Conservation (phyloP, 208 protist genomes). For the Willaertia magna region DNA sequence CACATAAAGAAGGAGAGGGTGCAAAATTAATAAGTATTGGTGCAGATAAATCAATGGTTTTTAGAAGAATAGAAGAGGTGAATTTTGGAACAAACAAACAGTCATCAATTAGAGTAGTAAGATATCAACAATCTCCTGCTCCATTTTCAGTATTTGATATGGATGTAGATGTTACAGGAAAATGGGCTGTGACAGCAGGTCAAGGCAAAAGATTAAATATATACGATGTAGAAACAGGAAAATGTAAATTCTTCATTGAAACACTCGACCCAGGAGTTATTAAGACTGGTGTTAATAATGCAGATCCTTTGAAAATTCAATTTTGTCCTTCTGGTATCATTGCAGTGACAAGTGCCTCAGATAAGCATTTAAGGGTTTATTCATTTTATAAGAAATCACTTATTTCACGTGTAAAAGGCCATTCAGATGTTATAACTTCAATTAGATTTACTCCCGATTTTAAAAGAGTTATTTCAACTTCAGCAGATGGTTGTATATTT, state of each 20-base stretch:
- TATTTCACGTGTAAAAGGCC: conserved; percentile 9
- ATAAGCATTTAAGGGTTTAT: conserved; percentile 20
- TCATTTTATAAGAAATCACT: conserved; percentile 15
- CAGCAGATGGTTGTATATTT: conserved; percentile 25
- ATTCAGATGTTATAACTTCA: conserved; percentile 16
- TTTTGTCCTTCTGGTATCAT: conserved; percentile 18
- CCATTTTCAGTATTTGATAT: conserved; percentile 21
- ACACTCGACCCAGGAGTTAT: background rate
- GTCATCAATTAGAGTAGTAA: background rate
- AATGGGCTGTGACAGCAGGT: conserved; percentile 24
- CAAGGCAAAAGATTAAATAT: conserved; percentile 26
- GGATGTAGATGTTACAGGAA: conserved; percentile 13
- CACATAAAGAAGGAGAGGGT: background rate
- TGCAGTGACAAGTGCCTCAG: background rate
- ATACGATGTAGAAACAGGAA: conserved; percentile 4
- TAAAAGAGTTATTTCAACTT: conserved; percentile 16
- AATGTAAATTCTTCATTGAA: background rate
- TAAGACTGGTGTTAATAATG: background rate
- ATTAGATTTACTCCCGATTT: conserved; percentile 10
- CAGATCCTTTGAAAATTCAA: conserved; percentile 11
- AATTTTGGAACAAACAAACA: too few relatives aligned
- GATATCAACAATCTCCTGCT: background rate
- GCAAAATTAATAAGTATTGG: conserved; percentile 11
- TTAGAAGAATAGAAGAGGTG: background rate
- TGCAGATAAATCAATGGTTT: conserved; percentile 21